Base-by-base conservation (phyloP, 2,329 filamentous ascomycete genomes). In the Whalleya microplaca region DNA sequence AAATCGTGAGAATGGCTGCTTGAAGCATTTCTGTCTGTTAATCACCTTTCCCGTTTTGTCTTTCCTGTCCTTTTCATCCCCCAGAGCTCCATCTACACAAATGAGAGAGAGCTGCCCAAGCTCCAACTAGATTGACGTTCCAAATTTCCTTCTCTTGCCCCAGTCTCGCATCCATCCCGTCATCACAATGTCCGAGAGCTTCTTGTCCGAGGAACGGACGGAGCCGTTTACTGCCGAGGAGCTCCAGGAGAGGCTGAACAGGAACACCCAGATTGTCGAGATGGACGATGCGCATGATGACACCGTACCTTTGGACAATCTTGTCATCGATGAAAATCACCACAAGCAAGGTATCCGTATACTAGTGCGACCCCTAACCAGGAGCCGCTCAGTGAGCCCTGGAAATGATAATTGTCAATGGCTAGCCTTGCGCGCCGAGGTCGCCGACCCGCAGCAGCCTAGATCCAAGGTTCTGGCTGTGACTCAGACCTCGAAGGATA, bases 201-300 rank as follows among this genome's bases (percentile, higher is more conserved):
- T 71, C 63, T 69, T 71, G 48, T 75, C 76, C 21, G 75, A 78
- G 70, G 82, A 85, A 73, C 80, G 77, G 71, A 86, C 83, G 45
- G 82, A 85, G 71, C 81, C 82, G 9, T 83, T 84, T 64, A 82
- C 83, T 9, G 76, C 83, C 61, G 79, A 80, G 48, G 82, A 85
- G 69, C 77, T 84, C 60, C 78, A 83, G 48, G 72, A 77, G 21
- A 80, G 81, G 18, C 71, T 83, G 56, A 62, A 63, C 43, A 75
- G 73, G 56, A 72, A 69, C 64, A 72, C 83, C 52, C 74, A 76
- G 45, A 75, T 80, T 53, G 77, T 80, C 53, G 77, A 78, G 59
- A 66, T 76, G 58, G 69, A 72, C 45, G 69, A 74, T 46, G 63
- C 70, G 21, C 72, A 74, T 43, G 69, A 73, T 60, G 75, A 76